These are phyloP conservation scores for Aphanocladium album DNA, from an alignment of 2,329 filamentous ascomycete species.

Conservation along the genomic window DNA sequence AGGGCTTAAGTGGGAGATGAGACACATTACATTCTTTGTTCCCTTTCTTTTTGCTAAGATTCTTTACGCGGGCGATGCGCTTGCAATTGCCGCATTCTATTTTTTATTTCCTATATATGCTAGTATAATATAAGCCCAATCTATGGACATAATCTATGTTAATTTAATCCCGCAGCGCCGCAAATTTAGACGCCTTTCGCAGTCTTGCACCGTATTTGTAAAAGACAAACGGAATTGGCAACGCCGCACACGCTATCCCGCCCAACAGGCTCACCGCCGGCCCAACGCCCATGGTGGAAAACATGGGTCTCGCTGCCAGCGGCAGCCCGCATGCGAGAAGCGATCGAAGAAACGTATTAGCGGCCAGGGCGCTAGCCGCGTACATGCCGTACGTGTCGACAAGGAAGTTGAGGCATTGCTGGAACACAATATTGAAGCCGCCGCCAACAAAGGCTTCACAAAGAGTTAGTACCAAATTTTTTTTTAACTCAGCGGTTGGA, in stretches of 20 bases:
- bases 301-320: constrained; percentile 56
- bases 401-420: constrained; percentile 50
- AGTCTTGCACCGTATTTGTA: constrained; percentile 45
- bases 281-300: constrained; percentile 52
- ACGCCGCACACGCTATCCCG: constrained; percentile 40
- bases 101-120: not conserved
- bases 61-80: not conserved
- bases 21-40: not conserved
- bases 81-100: not conserved
- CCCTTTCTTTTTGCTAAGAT: not conserved
- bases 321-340: constrained; percentile 50
- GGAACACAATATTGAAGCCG: constrained; percentile 42
- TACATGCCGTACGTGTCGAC: constrained; percentile 52
- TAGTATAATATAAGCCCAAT: not conserved
- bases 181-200: constrained; percentile 34
- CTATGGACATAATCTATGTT: not conserved
- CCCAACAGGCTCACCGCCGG: constrained; percentile 50
- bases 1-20: not conserved
- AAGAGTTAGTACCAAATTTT: constrained; percentile 41
- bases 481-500: constrained; percentile 40
- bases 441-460: constrained; percentile 30
- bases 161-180: constrained; percentile 21
- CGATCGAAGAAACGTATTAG: constrained; percentile 55
- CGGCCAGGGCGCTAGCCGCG: constrained; percentile 59
- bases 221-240: constrained; percentile 55